Evolutionary conservation across 2,329 filamentous ascomycete genomes (phyloP).

Genomic region (Colletotrichum sp.): DNA sequence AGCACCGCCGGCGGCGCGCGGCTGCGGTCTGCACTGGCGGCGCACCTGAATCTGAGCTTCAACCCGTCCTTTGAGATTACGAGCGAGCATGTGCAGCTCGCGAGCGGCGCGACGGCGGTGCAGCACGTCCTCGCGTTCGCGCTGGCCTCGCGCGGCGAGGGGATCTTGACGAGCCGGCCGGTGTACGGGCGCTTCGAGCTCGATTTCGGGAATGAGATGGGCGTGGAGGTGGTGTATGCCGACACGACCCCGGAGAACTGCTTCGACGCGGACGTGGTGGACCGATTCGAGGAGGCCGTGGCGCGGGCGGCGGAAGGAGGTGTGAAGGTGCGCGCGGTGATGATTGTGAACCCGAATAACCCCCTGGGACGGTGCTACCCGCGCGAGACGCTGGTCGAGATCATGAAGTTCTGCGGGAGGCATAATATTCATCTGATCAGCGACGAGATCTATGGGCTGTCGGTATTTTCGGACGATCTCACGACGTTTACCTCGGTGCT

Average conservation of each 20-base stretch:
- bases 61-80: slow-evolving; percentile 32
- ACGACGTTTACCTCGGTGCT: slow-evolving; percentile 53
- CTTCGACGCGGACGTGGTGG: slow-evolving; percentile 48
- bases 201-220: slow-evolving; percentile 48
- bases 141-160: slow-evolving; percentile 41
- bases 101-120: slow-evolving; percentile 41
- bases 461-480: slow-evolving; percentile 39
- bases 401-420: slow-evolving; percentile 55
- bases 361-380: slow-evolving; percentile 55
- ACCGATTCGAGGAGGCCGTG: slow-evolving; percentile 49
- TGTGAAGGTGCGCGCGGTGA: slow-evolving; percentile 46
- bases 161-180: slow-evolving; percentile 42
- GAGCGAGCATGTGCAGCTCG: slow-evolving; percentile 35
- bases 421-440: slow-evolving; percentile 58
- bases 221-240: slow-evolving; percentile 47
- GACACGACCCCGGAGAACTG: slow-evolving; percentile 45
- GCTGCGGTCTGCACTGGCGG: slow-evolving; percentile 36
- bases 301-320: slow-evolving; percentile 38
- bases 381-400: slow-evolving; percentile 41
- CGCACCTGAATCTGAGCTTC: slow-evolving; percentile 43
- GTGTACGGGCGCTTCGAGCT: slow-evolving; percentile 55
- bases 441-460: slow-evolving; percentile 64
- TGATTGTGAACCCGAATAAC: slow-evolving; percentile 60
- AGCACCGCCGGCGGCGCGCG: slow-evolving; percentile 38
- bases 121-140: slow-evolving; percentile 45